These are phyloP conservation scores for Serendipita sp. DNA, from an alignment of 768 basidiomycete genomes.

Conservation along the genomic window DNA sequence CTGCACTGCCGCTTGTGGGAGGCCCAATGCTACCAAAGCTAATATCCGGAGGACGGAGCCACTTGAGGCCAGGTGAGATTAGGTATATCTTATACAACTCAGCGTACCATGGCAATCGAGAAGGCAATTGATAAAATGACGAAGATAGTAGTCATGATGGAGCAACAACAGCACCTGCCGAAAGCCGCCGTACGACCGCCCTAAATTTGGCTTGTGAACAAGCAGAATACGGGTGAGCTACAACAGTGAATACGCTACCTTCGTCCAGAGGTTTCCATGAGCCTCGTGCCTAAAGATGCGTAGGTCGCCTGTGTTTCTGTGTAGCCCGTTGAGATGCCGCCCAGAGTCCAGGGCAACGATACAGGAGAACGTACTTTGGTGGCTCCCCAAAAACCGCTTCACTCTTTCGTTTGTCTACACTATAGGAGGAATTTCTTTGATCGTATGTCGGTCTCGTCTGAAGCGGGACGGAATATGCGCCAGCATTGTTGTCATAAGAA, in stretches of 20 bases:
- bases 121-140: conserved; percentile 51
- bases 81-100: neutral
- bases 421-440: neutral
- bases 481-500: neutral
- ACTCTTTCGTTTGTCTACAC: neutral
- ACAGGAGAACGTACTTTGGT: neutral
- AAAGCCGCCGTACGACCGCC: conserved; percentile 44
- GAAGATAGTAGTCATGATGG: conserved; percentile 48
- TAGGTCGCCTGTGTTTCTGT: conserved; percentile 16
- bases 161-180: conserved; percentile 63
- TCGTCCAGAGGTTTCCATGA: conserved; percentile 55
- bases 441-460: neutral
- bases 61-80: conserved; percentile 28
- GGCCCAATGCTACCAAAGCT: conserved; percentile 33
- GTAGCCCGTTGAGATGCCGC: neutral
- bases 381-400: neutral
- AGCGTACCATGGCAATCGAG: conserved; percentile 48
- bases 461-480: neutral
- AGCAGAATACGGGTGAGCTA: neutral
- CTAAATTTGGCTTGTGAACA: conserved; percentile 19
- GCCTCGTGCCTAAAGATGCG: conserved; percentile 30
- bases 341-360: neutral
- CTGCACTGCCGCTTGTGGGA: conserved; percentile 30
- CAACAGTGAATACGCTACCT: conserved; percentile 23
- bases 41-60: conserved; percentile 61